Conservation (phyloP, 495 filamentous ascomycete genomes). For the Cladorrhinum samala region DNA sequence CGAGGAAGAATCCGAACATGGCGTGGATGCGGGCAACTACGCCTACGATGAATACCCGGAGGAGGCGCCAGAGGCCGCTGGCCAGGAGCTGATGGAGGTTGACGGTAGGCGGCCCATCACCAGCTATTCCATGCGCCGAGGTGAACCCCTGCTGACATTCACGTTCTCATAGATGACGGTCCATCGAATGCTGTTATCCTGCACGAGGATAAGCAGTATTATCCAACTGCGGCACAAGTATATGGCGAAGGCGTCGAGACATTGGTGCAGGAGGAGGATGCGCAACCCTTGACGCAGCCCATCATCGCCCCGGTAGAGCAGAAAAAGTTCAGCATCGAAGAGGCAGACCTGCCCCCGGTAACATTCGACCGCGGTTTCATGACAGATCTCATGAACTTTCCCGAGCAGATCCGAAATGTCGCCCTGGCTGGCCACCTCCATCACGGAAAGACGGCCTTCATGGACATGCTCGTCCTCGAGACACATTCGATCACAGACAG, state of each 20-base stretch:
- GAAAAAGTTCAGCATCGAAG: conserved; percentile 93
- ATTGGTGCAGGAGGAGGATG: conserved; percentile 94
- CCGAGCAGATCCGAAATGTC: conserved; percentile 88
- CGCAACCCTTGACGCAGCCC: conserved; percentile 83
- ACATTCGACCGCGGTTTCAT: conserved; percentile 80
- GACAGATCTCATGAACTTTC: conserved; percentile 93
- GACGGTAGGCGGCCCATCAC: conserved; percentile 56
- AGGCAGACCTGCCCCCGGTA: conserved; percentile 83
- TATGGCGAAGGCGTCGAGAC: conserved; percentile 94
- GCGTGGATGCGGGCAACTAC: conserved; percentile 68
- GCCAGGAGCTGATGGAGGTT: conserved; percentile 89
- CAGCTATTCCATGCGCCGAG: conserved; percentile 1
- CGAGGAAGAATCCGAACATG: conserved; percentile 75
- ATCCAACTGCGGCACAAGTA: conserved; percentile 89
- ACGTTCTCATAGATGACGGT: conserved; percentile 54
- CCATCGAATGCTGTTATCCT: conserved; percentile 94
- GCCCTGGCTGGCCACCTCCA: conserved; percentile 89
- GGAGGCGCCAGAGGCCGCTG: conserved; percentile 53
- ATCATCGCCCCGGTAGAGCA: conserved; percentile 89
- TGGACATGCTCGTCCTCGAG: conserved; percentile 96
- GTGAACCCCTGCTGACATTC: conserved; percentile 5
- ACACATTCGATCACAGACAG: conserved; percentile 80
- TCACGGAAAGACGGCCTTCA: conserved; percentile 95
- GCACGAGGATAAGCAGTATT: conserved; percentile 99
- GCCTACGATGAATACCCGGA: conserved; percentile 70